phyloP scores from a whole-genome alignment of 768 basidiomycete genomes.

The Chalciporus piperatus region DNA sequence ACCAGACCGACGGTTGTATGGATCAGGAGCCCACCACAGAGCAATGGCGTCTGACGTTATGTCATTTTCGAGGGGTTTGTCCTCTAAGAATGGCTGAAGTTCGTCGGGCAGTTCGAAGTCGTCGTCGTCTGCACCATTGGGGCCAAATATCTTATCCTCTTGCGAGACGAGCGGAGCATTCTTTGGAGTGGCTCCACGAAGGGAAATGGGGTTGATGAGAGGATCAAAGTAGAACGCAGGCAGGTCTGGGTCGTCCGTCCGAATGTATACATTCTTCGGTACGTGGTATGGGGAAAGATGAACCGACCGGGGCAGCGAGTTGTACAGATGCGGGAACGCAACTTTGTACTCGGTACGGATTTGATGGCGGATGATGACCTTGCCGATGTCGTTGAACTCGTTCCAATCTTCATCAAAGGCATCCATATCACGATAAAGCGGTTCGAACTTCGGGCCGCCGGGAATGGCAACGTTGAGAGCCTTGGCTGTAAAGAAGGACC shows the following conservation, averaged over 20 bases:
- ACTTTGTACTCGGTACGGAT: constrained; percentile 99
- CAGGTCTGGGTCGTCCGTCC: constrained; percentile 98
- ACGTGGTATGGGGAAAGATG: constrained; percentile 88
- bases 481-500: constrained; percentile 97
- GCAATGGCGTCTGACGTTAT: constrained; percentile 95
- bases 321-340: constrained; percentile 98
- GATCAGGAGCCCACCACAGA: constrained; percentile 98
- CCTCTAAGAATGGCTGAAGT: constrained; percentile 75
- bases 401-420: constrained; percentile 99
- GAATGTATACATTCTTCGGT: constrained; percentile 98
- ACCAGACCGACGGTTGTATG: constrained; percentile 90
- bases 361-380: constrained; percentile 98
- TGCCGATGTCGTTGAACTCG: constrained; percentile 99
- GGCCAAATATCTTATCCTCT: constrained; percentile 91
- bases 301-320: constrained; percentile 94
- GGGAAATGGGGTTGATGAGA: constrained; percentile 94
- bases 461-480: constrained; percentile 96
- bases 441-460: constrained; percentile 98
- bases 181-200: constrained; percentile 82
- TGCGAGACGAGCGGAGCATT: constrained; percentile 81
- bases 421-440: constrained; percentile 95
- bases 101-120: constrained; percentile 82
- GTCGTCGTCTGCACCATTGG: constrained; percentile 80
- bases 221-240: constrained; percentile 99
- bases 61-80: constrained; percentile 81